Evolutionary conservation across 768 basidiomycete genomes (phyloP).

Genomic region (Lactarius indigo): DNA sequence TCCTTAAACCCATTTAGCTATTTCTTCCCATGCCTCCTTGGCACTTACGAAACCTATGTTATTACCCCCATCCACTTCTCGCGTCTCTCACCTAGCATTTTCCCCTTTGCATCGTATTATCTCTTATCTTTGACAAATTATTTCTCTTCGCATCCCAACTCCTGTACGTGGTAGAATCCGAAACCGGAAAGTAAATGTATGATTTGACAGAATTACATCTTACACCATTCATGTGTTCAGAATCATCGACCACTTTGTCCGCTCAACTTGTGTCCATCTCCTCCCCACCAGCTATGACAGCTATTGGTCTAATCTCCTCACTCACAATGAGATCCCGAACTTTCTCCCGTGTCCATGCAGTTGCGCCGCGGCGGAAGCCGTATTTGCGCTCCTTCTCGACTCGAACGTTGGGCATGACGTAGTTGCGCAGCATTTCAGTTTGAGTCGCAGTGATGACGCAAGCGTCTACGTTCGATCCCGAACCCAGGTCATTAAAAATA

Average conservation of each 20-base stretch:
- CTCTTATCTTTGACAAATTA: constrained; percentile 14
- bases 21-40: not conserved
- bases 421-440: constrained; percentile 93
- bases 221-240: constrained; percentile 4
- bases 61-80: not conserved
- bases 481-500: constrained; percentile 99
- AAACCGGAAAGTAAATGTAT: constrained; percentile 8
- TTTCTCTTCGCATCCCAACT: not conserved
- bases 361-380: constrained; percentile 80
- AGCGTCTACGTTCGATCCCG: constrained; percentile 97
- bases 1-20: not conserved
- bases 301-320: constrained; percentile 58
- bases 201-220: constrained; percentile 5
- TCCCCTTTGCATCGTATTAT: not conserved
- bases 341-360: constrained; percentile 81
- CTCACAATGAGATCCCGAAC: constrained; percentile 67
- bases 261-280: constrained; percentile 78
- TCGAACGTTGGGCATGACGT: constrained; percentile 86
- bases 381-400: constrained; percentile 69
- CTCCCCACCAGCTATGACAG: constrained; percentile 43
- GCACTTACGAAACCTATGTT: constrained; percentile 7
- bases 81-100: not conserved
- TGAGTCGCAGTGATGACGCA: constrained; percentile 85
- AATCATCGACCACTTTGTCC: not conserved
- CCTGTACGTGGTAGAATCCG: constrained; percentile 16